Percentiles rank a stretch among this genome's conserved stretches.
These are phyloP conservation scores for Phytophthora boehmeriae DNA, from an alignment of 352 stramenopile species.

Conservation along the genomic window DNA sequence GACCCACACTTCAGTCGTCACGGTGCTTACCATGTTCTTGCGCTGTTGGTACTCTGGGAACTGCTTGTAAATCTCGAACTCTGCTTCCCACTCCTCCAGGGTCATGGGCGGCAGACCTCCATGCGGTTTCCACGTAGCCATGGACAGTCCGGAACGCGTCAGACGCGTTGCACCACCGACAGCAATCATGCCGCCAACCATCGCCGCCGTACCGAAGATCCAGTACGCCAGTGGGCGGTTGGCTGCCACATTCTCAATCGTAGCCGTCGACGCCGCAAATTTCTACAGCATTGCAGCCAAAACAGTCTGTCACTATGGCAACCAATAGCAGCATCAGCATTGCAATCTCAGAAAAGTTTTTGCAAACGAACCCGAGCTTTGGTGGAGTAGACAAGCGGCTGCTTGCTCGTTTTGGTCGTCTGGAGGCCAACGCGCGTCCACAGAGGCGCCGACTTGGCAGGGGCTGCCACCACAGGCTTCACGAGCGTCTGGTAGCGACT, in stretches of 20 bases:
- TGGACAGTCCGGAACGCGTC: conserved; percentile 96
- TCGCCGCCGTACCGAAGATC: conserved; percentile 93
- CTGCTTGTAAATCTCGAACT: conserved; percentile 99
- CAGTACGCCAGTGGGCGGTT: conserved; percentile 93
- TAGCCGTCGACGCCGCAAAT: conserved; percentile 57
- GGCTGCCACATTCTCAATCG: conserved; percentile 80
- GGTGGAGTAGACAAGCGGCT: conserved; percentile 68
- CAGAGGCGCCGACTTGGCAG: conserved; percentile 38
- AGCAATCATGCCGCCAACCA: conserved; percentile 97
- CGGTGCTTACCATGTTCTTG: conserved; percentile 74
- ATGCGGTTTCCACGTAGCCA: conserved; percentile 97
- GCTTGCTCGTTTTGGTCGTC: conserved; percentile 34
- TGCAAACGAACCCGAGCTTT: conserved; percentile 66
- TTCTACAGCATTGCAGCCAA: conserved; percentile 36
- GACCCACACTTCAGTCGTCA: conserved; percentile 1
- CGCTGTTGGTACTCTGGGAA: conserved; percentile 98
- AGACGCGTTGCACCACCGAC: conserved; percentile 97
- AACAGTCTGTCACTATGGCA: conserved; percentile 11
- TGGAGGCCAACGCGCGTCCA: conserved; percentile 44
- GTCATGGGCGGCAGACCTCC: conserved; percentile 93
- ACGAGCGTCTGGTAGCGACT: conserved; percentile 74
- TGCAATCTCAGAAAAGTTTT: conserved; percentile 11
- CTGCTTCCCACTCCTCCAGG: conserved; percentile 92
- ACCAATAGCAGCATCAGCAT: background rate
- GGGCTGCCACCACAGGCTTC: conserved; percentile 35